Conservation (phyloP, 169 alveolate species). For the Plasmodium knowlesi region DNA sequence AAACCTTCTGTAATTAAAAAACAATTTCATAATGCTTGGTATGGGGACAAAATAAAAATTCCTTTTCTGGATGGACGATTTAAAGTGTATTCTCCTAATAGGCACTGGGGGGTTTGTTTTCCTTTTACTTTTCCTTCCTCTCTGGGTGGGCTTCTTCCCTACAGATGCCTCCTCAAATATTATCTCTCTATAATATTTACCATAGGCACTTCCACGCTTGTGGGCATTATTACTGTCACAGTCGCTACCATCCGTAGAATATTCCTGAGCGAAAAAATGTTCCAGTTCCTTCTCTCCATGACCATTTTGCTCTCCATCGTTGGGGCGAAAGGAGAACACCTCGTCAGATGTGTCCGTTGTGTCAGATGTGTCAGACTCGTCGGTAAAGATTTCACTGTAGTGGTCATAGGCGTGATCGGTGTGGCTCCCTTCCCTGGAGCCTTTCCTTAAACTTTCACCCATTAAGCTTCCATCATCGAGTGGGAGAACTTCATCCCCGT, state of each 20-base stretch:
- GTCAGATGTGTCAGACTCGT: background rate
- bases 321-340: background rate
- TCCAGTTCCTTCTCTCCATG: background rate
- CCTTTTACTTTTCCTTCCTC: background rate
- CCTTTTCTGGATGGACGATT: constrained; percentile 13
- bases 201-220: background rate
- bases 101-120: background rate
- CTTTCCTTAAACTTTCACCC: background rate
- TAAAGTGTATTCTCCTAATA: constrained; percentile 18
- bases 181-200: background rate
- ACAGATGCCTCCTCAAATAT: background rate
- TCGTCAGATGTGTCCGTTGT: background rate
- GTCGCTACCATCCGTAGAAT: background rate
- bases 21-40: constrained; percentile 17
- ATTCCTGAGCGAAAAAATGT: background rate
- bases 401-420: background rate
- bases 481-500: background rate
- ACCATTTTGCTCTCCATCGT: background rate
- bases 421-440: background rate
- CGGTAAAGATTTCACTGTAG: background rate
- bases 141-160: background rate
- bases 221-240: background rate
- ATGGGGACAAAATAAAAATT: constrained; percentile 21
- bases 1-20: constrained; percentile 15
- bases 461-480: background rate